Conservation (phyloP, 2,329 filamentous ascomycete genomes). For the Penicillium sp. region DNA sequence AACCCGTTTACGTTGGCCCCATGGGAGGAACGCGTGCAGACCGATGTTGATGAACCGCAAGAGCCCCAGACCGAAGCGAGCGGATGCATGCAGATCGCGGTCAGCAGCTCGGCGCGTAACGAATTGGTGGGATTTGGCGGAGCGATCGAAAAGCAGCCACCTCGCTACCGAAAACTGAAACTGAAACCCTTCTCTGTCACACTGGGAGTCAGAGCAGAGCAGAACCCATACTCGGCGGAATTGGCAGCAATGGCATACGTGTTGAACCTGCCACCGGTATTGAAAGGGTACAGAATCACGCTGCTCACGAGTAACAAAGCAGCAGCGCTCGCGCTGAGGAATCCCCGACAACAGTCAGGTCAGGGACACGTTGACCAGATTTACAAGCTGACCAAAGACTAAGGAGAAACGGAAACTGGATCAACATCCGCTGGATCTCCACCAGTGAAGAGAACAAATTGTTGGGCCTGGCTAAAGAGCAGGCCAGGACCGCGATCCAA, state of each 20-base stretch:
- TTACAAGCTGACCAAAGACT: slow-evolving; percentile 25
- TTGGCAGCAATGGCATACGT: slow-evolving; percentile 24
- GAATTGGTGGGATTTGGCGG: slow-evolving; percentile 17
- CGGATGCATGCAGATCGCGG: slow-evolving; percentile 11
- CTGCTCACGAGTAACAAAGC: slow-evolving; percentile 26
- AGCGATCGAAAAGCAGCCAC: slow-evolving; percentile 33
- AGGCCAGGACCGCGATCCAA: slow-evolving; percentile 20
- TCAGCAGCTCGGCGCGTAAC: slow-evolving; percentile 23
- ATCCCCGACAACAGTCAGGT: slow-evolving; percentile 20
- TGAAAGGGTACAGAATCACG: slow-evolving; percentile 20
- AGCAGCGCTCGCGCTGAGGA: slow-evolving; percentile 21
- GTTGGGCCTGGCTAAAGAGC: slow-evolving; percentile 20
- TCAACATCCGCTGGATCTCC: slow-evolving; percentile 19
- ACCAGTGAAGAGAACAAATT: slow-evolving; percentile 16
- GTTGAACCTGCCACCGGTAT: slow-evolving; percentile 15
- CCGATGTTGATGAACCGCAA: neutral
- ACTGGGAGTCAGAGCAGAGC: slow-evolving; percentile 20
- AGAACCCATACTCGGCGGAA: slow-evolving; percentile 24
- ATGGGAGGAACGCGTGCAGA: neutral
- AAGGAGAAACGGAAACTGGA: slow-evolving; percentile 18
- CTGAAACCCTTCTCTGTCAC: slow-evolving; percentile 20
- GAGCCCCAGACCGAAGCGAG: neutral
- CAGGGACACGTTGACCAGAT: slow-evolving; percentile 19
- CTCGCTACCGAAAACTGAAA: slow-evolving; percentile 19
- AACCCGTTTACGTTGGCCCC: neutral